These are phyloP conservation scores for Knoxia roxburghii DNA, from an alignment of 257 asterid species.

Conservation along the genomic window DNA sequence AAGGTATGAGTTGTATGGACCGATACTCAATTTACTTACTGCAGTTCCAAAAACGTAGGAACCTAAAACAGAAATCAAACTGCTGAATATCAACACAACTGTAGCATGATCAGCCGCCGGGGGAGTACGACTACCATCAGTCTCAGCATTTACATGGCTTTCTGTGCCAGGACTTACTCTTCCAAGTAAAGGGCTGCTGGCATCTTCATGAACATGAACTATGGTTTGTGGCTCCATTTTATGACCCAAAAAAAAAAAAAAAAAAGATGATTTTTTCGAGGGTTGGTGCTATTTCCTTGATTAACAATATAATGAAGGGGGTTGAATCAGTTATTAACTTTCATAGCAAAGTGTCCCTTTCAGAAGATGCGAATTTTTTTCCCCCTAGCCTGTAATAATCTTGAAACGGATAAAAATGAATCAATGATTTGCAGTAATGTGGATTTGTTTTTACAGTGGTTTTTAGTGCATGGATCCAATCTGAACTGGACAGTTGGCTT, in stretches of 20 bases:
- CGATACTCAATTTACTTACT: constrained; percentile 35
- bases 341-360: not conserved
- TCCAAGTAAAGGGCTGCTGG: constrained; percentile 16
- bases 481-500: not conserved
- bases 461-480: not conserved
- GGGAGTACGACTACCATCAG: constrained; percentile 16
- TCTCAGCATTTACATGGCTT: not conserved
- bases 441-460: not conserved
- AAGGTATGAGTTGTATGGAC: not conserved
- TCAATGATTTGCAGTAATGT: not conserved
- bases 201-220: constrained; percentile 13
- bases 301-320: not conserved
- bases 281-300: not conserved
- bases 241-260: not conserved
- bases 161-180: not conserved
- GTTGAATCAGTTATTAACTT: not conserved
- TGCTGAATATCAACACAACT: constrained; percentile 51
- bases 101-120: constrained; percentile 33
- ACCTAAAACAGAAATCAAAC: constrained; percentile 69
- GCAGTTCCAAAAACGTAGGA: constrained; percentile 87
- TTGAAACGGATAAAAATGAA: not conserved
- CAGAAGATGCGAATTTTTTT: not conserved
- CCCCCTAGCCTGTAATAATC: not conserved
- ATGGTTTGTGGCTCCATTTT: constrained; percentile 13
- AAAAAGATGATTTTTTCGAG: not conserved